phyloP scores from a whole-genome alignment of 2,329 filamentous ascomycete species.

The Colletotrichum gigasporum region DNA sequence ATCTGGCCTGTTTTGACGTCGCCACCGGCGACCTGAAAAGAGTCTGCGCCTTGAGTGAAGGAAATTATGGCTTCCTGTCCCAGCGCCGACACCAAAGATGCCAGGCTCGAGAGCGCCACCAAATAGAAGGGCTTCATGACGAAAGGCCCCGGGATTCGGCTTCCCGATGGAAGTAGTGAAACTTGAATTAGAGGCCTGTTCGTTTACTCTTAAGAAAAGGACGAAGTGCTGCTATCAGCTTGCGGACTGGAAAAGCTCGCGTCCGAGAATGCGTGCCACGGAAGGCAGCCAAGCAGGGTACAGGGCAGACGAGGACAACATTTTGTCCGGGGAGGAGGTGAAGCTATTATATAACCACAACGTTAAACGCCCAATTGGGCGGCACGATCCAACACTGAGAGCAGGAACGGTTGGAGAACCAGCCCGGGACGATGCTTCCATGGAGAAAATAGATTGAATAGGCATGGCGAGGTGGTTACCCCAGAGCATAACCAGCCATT shows the following conservation, averaged over 20 bases:
- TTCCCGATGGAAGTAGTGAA: too few species aligned
- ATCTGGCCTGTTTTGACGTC: constrained; percentile 55
- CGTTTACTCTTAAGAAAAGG: neutral
- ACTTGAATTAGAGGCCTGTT: too few species aligned
- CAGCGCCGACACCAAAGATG: constrained; percentile 45
- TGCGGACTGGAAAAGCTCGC: neutral
- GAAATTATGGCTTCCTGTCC: constrained; percentile 60
- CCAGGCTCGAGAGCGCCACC: constrained; percentile 34
- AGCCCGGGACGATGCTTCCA: constrained; percentile 19
- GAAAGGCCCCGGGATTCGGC: neutral
- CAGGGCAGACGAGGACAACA: neutral
- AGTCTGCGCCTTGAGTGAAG: constrained; percentile 41
- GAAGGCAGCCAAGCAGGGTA: neutral
- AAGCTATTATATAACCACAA: constrained; percentile 6
- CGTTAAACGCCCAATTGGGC: neutral
- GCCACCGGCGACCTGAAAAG: constrained; percentile 47
- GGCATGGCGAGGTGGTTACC: constrained; percentile 10
- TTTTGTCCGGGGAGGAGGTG: neutral
- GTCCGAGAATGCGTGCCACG: neutral
- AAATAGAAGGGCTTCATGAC: constrained; percentile 29
- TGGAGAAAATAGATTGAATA: constrained; percentile 3
- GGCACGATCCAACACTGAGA: neutral
- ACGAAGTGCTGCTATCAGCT: neutral
- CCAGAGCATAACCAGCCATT: neutral
- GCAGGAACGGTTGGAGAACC: constrained; percentile 22